Percentiles rank a stretch among this genome's conserved stretches.
These are phyloP conservation scores for Primulina eburnea DNA, from an alignment of 257 asterid species.

Conservation along the genomic window DNA sequence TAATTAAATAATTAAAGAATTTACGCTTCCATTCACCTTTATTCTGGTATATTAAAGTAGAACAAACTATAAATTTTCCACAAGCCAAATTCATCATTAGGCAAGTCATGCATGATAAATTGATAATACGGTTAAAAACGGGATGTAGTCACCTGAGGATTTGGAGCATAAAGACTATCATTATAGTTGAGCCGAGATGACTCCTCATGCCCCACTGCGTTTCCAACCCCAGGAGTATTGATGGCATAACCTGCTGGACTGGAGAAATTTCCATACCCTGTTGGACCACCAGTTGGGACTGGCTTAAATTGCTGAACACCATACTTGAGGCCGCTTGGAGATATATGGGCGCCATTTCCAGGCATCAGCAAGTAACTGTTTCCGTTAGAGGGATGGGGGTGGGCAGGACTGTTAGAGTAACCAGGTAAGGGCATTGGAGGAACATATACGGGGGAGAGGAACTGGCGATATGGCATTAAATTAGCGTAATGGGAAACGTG, in stretches of 20 bases:
- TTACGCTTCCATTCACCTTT: not conserved
- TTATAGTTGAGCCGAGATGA: conserved; percentile 82
- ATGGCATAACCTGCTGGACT: conserved; percentile 80
- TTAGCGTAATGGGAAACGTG: conserved; percentile 76
- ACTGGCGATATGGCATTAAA: conserved; percentile 90
- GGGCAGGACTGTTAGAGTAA: conserved; percentile 78
- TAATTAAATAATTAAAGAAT: not conserved
- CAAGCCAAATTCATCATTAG: not conserved
- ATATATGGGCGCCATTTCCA: conserved; percentile 71
- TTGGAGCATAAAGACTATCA: conserved; percentile 72
- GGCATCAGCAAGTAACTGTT: conserved; percentile 83
- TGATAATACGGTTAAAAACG: not conserved
- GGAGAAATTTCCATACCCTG: conserved; percentile 78
- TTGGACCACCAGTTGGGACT: conserved; percentile 60
- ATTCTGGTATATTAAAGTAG: not conserved
- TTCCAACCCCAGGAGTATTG: conserved; percentile 73
- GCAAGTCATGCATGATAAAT: conserved; percentile 1
- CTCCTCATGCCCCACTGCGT: conserved; percentile 78
- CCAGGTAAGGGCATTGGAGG: conserved; percentile 90
- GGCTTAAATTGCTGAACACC: conserved; percentile 89
- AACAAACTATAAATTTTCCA: not conserved
- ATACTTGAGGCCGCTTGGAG: conserved; percentile 67
- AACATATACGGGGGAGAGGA: conserved; percentile 70
- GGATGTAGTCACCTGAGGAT: conserved; percentile 68
- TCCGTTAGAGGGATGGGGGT: conserved; percentile 92